Base-by-base conservation (phyloP, 805 yeast species). In the Wickerhamiella kurtzmanii region DNA sequence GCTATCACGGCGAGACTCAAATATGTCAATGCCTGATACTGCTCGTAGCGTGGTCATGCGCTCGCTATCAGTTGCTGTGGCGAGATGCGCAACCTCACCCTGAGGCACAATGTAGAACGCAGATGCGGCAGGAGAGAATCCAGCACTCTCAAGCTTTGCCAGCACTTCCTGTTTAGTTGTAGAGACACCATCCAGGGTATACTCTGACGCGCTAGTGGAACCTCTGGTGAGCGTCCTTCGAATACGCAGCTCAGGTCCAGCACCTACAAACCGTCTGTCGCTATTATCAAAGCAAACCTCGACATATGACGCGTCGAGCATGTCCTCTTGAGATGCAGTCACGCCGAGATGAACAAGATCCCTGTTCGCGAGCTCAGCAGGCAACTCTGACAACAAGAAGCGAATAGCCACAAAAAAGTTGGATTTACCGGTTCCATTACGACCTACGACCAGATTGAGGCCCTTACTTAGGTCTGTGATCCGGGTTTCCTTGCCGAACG, bases 51-150 rank as follows among this genome's bases (percentile, higher is more conserved):
- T 66, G 35, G 75, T 72, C 44, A 89, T 69, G 50, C 96, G 74
- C 59, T 88, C 96, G 2, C 75, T 59, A 59, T 87, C 96, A 55
- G 83, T 83, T 0, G 96, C 89, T 59, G 86, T 86, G 0, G 97
- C 89, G 49, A 92, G 69, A 0, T 83, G 73, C 1, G 95, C 82
- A 56, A 92, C 85, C 56, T 84, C 73, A 18, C 98, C 98, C 64
- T 92, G 98, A 0, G 98, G 97, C 3, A 92, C 97, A 55, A 92
- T 89, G 61, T 89, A 89, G 63, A 88, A 89, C 1, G 96, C 96
- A 53, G 87, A 88, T 4, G 87, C 78, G 4, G 86, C 77, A 50
- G 82, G 73, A 0, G 95, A 82, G 59, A 92, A 86, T 0, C 98
- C 98, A 0, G 95, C 95, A 57, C 84, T 80, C 61, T 89, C 96